These are phyloP conservation scores for Mortierella sp. DNA, from an alignment of 371 early-diverging fungal species.

Conservation along the genomic window DNA sequence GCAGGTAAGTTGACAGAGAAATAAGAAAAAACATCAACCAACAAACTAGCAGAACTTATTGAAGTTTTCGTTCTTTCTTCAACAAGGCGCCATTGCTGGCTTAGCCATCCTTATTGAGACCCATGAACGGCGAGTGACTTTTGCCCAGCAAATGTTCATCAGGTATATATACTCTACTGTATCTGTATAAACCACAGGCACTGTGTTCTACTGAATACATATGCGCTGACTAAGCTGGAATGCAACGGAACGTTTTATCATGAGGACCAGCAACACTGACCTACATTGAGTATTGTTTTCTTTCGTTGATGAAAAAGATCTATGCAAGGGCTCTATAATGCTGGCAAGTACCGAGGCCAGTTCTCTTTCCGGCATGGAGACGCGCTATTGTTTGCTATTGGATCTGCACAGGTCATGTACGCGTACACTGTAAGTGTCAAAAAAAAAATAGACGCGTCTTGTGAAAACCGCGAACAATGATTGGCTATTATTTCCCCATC, in stretches of 20 bases:
- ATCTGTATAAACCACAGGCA: too few species aligned
- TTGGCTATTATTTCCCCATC: too few species aligned
- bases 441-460: not conserved
- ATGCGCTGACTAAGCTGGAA: constrained; percentile 16
- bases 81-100: constrained; percentile 67
- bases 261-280: not conserved
- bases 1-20: constrained; percentile 55
- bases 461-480: too few species aligned
- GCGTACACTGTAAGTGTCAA: constrained; percentile 68
- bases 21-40: not conserved
- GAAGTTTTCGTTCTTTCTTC: too few species aligned
- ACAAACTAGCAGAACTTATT: too few species aligned
- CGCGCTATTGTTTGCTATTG: constrained; percentile 68
- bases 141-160: constrained; percentile 66
- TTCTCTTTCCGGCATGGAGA: constrained; percentile 75
- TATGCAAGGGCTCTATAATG: constrained; percentile 69
- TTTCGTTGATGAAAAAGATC: constrained; percentile 51
- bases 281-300: not conserved
- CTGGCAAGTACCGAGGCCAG: constrained; percentile 69
- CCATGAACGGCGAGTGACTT: constrained; percentile 67
- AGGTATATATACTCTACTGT: constrained; percentile 21
- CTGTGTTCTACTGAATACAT: too few species aligned
- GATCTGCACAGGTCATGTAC: constrained; percentile 71
- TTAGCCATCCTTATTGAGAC: constrained; percentile 69
- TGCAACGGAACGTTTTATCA: constrained; percentile 1